These are phyloP conservation scores for Zasmidium angulare DNA, from an alignment of 2,329 filamentous ascomycete genomes.

Conservation along the genomic window DNA sequence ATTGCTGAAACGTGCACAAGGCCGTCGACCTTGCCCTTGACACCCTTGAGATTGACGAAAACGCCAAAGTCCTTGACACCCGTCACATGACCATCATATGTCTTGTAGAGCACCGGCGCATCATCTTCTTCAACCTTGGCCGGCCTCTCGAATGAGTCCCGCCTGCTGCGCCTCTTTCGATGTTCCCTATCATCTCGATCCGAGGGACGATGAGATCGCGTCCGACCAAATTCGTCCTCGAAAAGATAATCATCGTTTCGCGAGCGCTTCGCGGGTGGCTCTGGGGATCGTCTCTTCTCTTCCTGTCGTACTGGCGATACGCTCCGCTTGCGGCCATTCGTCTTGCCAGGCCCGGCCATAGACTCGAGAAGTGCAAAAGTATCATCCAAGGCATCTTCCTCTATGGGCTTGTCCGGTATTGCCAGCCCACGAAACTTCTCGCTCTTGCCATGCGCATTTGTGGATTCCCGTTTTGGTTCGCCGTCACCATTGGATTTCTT, in stretches of 20 bases:
- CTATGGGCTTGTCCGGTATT: slow-evolving; percentile 70
- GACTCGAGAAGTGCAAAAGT: slow-evolving; percentile 89
- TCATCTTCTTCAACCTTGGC: slow-evolving; percentile 79
- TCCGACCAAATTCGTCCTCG: slow-evolving; percentile 60
- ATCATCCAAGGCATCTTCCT: slow-evolving; percentile 72
- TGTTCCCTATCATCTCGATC: slow-evolving; percentile 44
- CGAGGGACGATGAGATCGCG: slow-evolving; percentile 42
- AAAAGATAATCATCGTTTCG: slow-evolving; percentile 53
- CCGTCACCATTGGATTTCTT: slow-evolving; percentile 54
- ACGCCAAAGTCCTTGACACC: slow-evolving; percentile 94
- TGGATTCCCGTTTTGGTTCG: slow-evolving; percentile 34
- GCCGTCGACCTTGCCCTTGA: slow-evolving; percentile 86
- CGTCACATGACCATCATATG: slow-evolving; percentile 87
- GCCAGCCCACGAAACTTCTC: slow-evolving; percentile 88
- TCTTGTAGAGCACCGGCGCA: slow-evolving; percentile 74
- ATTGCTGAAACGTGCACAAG: slow-evolving; percentile 92
- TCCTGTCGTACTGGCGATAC: slow-evolving; percentile 55
- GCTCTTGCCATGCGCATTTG: slow-evolving; percentile 64
- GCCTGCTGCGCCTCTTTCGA: slow-evolving; percentile 41
- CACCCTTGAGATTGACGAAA: slow-evolving; percentile 87
- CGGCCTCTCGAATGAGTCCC: slow-evolving; percentile 64
- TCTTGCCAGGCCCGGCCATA: slow-evolving; percentile 67
- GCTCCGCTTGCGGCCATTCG: slow-evolving; percentile 58
- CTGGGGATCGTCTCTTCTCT: slow-evolving; percentile 35
- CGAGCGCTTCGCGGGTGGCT: slow-evolving; percentile 50